Evolutionary conservation across 768 basidiomycete species (phyloP), one percentile per base, ranked within the genome.

Genomic region (Sutorius australiensis): DNA sequence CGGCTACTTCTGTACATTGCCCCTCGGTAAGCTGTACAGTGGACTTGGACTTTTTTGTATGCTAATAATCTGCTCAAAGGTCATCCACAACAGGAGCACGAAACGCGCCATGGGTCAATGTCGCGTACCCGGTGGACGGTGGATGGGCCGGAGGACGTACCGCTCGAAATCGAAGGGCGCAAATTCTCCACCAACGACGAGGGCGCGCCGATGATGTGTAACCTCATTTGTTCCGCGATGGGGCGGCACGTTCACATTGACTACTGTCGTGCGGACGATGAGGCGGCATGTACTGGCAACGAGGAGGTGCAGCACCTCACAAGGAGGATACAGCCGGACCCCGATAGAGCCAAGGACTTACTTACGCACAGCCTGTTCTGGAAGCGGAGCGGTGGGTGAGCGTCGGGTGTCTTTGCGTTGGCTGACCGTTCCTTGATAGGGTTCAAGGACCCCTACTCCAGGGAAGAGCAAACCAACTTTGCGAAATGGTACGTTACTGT

Each of bases 51-150:
- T 10, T 3, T 10, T 11, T 8, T 1, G 0, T 3, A 4, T 44
- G 33, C 21, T 62, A 8, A 62, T 2, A 1, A 17, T 14, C 14
- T 7, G 3, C 10, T 45, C 7, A 19, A 39, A 85, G 83, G 79
- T 0, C 84, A 86, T 51, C 51, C 79, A 0, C 82, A 85, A 51
- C 73, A 77, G 55, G 80, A 82, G 41, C 83, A 86, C 36, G 82
- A 83, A 40, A 86, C 83, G 0, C 73, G 73, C 14, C 83, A 86
- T 51, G 84, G 83, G 6, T 83, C 81, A 1, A 84, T 84, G 82
- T 78, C 80, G 0, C 73, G 68, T 50, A 78, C 80, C 0, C 71
- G 72, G 38, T 86, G 84, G 84, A 70, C 77, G 0, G 61, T 84
- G 4, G 80, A 83, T 48, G 79, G 77, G 1, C 74, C 75, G 1